Evolutionary conservation across 352 stramenopile species (phyloP), one percentile per base, ranked within the genome.

Genomic region (Blastocystis hominis): DNA sequence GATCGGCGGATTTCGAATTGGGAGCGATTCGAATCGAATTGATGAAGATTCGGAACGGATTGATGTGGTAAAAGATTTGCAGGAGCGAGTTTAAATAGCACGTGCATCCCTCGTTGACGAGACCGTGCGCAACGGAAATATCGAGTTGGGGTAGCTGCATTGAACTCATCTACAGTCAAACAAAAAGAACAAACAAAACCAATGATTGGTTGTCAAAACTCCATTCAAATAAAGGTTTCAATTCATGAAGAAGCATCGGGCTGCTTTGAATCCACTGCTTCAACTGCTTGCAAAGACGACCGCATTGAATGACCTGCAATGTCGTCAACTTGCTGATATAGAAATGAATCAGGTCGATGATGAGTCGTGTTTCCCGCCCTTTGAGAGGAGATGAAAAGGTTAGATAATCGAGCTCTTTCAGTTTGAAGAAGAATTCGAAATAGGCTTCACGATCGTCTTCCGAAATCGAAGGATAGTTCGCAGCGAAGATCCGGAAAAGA

Each of bases 31-130:
- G 17, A 13, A 87, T 17, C n/a, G 79, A 68, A 30, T 91, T 13
- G 20, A 89, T 46, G 40, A 46, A 89, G 24, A 59, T 59, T 24
- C 89, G 86, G 13, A 92, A 55, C 7, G 30, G 66, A 34, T 75
- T 56, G 17, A 89, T 89, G 47, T 90, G 90, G 54, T 87, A 92
- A 15, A 92, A 64, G n/a, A 89, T 72, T 56, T 92, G 90, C 34
- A 92, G 59, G 38, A 92, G 68, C 40, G 77, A 89, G 64, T 92
- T 92, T 50, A 92, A 64, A 68, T 92, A 92, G 76, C 90, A 92
- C 1, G 90, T 92, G 46, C 86, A 88, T 1, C 90, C 90, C 24
- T 90, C 63, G 64, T 92, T 92, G 38, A 86, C 40, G 10, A 92
- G 53, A 30, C 90, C 90, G 15, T 15, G 9, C 13, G 7, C 30